Evolutionary conservation across 140 eudicot genomes (phyloP).

Genomic region (Oenanthe javanica): DNA sequence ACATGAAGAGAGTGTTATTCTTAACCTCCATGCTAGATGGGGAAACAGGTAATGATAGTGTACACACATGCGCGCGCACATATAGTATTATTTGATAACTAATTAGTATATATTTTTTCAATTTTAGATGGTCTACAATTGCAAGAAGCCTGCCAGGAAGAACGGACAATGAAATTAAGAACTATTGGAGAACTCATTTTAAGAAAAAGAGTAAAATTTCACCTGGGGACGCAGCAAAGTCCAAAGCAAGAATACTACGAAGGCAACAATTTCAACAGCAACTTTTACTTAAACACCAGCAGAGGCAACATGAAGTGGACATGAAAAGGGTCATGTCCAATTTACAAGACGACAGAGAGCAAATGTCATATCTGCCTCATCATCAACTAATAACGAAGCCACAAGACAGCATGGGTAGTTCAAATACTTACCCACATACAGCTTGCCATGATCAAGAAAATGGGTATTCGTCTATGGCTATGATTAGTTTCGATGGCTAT

Average conservation of each 20-base stretch:
- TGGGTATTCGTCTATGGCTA: constrained; percentile 3
- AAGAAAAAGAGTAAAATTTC: constrained; percentile 40
- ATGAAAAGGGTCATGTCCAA: constrained; percentile 17
- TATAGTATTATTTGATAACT: background rate
- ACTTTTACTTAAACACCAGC: constrained; percentile 1
- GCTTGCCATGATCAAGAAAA: constrained; percentile 1
- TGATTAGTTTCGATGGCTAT: constrained; percentile 1
- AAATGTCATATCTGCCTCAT: background rate
- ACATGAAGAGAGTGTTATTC: constrained; percentile 61
- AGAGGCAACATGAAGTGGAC: constrained; percentile 13
- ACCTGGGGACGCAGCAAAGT: constrained; percentile 29
- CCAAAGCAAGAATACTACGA: constrained; percentile 25
- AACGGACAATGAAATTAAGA: constrained; percentile 72
- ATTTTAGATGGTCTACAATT: constrained; percentile 69
- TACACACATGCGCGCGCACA: background rate
- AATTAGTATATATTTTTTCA: background rate
- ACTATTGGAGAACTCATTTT: constrained; percentile 82
- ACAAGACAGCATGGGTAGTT: background rate
- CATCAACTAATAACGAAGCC: background rate
- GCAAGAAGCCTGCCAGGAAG: constrained; percentile 77
- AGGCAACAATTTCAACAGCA: constrained; percentile 18
- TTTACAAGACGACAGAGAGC: background rate
- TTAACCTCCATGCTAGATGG: constrained; percentile 79
- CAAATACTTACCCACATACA: background rate
- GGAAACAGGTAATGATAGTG: constrained; percentile 56